phyloP scores from a whole-genome alignment of 768 basidiomycete genomes.

The Scleroderma citrinum region DNA sequence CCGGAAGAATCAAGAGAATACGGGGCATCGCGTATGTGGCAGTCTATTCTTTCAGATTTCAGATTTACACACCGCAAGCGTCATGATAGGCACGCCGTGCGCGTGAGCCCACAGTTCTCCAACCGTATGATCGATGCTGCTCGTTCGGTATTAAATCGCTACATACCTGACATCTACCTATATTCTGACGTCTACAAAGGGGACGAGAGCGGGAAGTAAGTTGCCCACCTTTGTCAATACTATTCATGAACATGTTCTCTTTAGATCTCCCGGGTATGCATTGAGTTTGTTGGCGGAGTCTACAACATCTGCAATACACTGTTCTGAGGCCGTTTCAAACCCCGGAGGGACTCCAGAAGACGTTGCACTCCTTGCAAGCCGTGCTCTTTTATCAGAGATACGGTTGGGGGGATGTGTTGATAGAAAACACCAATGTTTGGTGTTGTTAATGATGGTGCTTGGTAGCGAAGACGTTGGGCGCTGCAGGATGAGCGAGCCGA shows the following conservation, averaged over 20 bases:
- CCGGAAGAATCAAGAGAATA: constrained; percentile 90
- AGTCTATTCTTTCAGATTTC: background rate
- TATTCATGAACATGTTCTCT: background rate
- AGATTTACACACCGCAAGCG: background rate
- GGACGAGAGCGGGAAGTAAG: constrained; percentile 94
- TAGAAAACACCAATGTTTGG: constrained; percentile 78
- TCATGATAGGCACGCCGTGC: constrained; percentile 76
- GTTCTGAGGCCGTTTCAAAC: constrained; percentile 78
- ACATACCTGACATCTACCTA: constrained; percentile 96
- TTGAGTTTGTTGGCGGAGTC: constrained; percentile 87
- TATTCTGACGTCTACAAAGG: constrained; percentile 99
- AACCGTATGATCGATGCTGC: constrained; percentile 96
- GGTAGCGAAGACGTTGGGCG: constrained; percentile 96
- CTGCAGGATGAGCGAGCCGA: constrained; percentile 81
- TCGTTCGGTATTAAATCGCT: constrained; percentile 88
- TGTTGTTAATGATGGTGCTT: constrained; percentile 88
- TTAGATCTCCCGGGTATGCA: constrained; percentile 93
- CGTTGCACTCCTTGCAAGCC: constrained; percentile 76
- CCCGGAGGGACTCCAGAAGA: constrained; percentile 90
- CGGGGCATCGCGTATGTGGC: constrained; percentile 85
- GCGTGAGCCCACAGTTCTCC: constrained; percentile 95
- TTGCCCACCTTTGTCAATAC: constrained; percentile 5
- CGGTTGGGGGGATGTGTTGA: constrained; percentile 86
- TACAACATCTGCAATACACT: constrained; percentile 83
- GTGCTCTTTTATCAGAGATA: constrained; percentile 74